Evolutionary conservation across 1,284 basidiomycete species (phyloP), one percentile per base, ranked within the genome.

Genomic region (Phellinidium pouzarii): DNA sequence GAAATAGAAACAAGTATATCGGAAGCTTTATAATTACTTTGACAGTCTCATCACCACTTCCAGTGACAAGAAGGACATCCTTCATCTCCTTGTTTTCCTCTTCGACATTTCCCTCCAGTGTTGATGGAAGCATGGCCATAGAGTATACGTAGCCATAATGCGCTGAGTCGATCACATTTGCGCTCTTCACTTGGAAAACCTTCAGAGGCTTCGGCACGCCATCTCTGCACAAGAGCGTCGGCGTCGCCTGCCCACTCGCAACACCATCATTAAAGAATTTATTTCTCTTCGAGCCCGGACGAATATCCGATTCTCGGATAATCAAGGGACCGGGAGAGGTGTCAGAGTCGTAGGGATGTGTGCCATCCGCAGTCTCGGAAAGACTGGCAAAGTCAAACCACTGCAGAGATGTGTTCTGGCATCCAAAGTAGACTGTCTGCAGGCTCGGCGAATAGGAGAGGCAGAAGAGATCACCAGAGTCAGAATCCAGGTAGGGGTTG

Each of bases 141-240:
- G 88, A 91, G 65, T 97, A 97, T 12, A 97, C 79, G 65, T 98
- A 98, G 8, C 94, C 94, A 66, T 84, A 93, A 66, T 98, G 94
- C 1, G 94, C 94, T 2, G 89, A 88, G 59, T 89, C 84, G 29
- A 92, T 73, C 17, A 91, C 84, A 59, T 88, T 87, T 49, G 73
- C 72, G 9, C 78, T 71, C 3, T 82, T 78, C 23, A 94, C 80
- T 52, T 78, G 72, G 17, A 87, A 63, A 12, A 66, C 59, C 4
- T 63, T 62, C 6, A 60, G 48, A 11, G 67, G 62, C 36, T 66
- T 64, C 42, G 70, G 70, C 12, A 64, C 60, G n/a, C 64, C 58
- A 17, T 47, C 47, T 26, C 43, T 38, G 26, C 48, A 53, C n/a
- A 45, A 42, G 12, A 36, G 50, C 2, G 54, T 56, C 20, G 51